Base-by-base conservation (phyloP, 352 stramenopile genomes). In the Globisporangium megalacanthum region DNA sequence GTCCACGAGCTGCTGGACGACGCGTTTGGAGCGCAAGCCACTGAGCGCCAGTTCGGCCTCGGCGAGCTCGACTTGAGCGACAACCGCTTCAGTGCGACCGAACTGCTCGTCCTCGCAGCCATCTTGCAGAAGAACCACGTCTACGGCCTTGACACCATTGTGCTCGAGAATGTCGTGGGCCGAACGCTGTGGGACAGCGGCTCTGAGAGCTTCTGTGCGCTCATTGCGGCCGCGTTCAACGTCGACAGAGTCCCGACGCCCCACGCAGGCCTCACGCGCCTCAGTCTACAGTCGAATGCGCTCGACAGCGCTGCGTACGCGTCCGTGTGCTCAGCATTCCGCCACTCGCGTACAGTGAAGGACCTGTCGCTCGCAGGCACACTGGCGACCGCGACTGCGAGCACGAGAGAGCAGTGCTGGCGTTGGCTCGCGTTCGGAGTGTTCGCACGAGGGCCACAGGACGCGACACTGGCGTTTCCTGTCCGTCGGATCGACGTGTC, bases 351-450 rank as follows among this genome's bases (percentile, higher is more conserved):
- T 10, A 20, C 14, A 0, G 41, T 62, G 10, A 8, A 58, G 7
- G 41, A 56, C 15, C 54, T 60, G 7, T 52, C 44, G 15, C 13
- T 60, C 9, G 54, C 45, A 11, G 19, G 54, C 1, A 60, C 54
- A 15, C 9, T 62, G 7, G 10, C 47, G 25, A 29, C 57, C 48
- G 25, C 52, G 25, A 29, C 57, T 41, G 25, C 49, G 17, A 37
- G 13, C 14, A 11, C 20, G 20, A 25, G 57, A 25, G 57, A 57
- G 20, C n/a, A 52, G 51, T 62, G 57, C 57, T 62, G 57, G 57
- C 57, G 57, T 49, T 62, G 51, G 49, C 49, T 62, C 19, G 57
- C 57, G 15, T 48, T 62, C 25, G 39, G 49, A 46, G 25, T 62
- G 13, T 62, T 57, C 20, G 42, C 37, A 29, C 25, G 2, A 29